Conservation (phyloP, 768 basidiomycete species). For the Boletus sp. region DNA sequence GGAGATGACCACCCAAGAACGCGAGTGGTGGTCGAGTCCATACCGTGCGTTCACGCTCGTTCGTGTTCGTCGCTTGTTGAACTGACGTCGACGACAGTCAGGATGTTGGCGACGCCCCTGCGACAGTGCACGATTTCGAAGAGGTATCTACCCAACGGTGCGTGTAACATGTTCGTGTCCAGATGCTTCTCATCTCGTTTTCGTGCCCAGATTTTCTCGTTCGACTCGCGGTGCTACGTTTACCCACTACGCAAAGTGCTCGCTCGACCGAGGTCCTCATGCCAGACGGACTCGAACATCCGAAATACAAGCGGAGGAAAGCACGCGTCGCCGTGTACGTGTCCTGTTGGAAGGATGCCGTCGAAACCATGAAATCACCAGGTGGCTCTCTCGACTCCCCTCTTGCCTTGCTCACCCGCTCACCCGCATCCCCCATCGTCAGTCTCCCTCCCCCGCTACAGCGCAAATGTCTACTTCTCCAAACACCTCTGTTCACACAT, state of each 20-base stretch:
- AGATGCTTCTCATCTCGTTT: not conserved
- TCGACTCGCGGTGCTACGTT: slow-evolving; percentile 51
- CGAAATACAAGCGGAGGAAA: slow-evolving; percentile 50
- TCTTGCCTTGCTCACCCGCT: not conserved
- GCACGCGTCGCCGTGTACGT: slow-evolving; percentile 51
- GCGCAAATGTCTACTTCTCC: slow-evolving; percentile 35
- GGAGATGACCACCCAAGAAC: slow-evolving; percentile 62
- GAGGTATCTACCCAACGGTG: slow-evolving; percentile 58
- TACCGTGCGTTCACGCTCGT: slow-evolving; percentile 50
- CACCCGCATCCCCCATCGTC: not conserved
- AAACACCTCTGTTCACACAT: slow-evolving; percentile 54
- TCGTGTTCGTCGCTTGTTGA: not conserved
- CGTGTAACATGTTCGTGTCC: slow-evolving; percentile 7
- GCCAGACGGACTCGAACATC: slow-evolving; percentile 69
- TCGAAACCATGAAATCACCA: slow-evolving; percentile 38
- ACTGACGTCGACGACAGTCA: slow-evolving; percentile 41
- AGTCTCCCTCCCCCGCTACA: slow-evolving; percentile 27
- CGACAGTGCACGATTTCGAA: slow-evolving; percentile 53
- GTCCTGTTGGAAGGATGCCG: slow-evolving; percentile 55
- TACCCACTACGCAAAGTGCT: slow-evolving; percentile 33
- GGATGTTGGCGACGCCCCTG: slow-evolving; percentile 68
- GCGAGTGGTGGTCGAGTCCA: slow-evolving; percentile 70
- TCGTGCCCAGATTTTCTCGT: slow-evolving; percentile 58
- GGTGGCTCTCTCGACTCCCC: slow-evolving; percentile 28
- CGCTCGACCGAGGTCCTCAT: slow-evolving; percentile 34